These are phyloP conservation scores for Gorgonomyces haynaldii DNA, from an alignment of 192 early-diverging fungal species.

Conservation along the genomic window DNA sequence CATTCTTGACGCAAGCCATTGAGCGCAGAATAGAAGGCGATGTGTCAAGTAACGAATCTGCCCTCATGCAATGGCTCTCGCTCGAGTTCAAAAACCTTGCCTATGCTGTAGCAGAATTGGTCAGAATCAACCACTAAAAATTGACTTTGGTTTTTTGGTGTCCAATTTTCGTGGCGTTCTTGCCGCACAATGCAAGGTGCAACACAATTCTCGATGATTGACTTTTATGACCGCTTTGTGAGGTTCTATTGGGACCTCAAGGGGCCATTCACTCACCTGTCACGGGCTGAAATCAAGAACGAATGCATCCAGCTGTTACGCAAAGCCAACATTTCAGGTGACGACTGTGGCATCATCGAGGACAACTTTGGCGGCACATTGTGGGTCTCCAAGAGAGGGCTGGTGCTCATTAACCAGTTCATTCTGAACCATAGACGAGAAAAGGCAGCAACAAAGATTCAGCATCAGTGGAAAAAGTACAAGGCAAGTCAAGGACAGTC, in stretches of 20 bases:
- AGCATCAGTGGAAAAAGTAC: constrained; percentile 17
- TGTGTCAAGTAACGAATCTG: not conserved
- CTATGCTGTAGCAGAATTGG: not conserved
- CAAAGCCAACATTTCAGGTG: not conserved
- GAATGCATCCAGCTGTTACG: constrained; percentile 1
- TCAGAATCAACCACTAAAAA: too few relatives aligned
- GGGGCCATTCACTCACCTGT: constrained; percentile 6
- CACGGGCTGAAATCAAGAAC: not conserved
- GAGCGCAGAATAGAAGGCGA: not conserved
- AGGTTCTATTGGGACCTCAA: not conserved
- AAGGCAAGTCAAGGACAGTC: constrained; percentile 10
- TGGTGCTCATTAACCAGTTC: not conserved
- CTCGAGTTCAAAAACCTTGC: too few relatives aligned
- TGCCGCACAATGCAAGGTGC: too few relatives aligned
- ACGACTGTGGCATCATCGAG: not conserved
- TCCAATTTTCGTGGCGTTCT: too few relatives aligned
- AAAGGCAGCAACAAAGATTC: constrained; percentile 18
- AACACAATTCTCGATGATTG: constrained; percentile 6
- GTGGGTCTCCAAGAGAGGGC: not conserved
- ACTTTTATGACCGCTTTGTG: constrained; percentile 11
- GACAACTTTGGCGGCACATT: constrained; percentile 11
- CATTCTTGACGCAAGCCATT: constrained; percentile 4
- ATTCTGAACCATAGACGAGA: not conserved
- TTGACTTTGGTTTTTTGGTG: too few relatives aligned
- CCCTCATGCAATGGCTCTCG: too few relatives aligned